Evolutionary conservation across 495 filamentous ascomycete genomes (phyloP).

Genomic region (Parachaetomium inaequale): DNA sequence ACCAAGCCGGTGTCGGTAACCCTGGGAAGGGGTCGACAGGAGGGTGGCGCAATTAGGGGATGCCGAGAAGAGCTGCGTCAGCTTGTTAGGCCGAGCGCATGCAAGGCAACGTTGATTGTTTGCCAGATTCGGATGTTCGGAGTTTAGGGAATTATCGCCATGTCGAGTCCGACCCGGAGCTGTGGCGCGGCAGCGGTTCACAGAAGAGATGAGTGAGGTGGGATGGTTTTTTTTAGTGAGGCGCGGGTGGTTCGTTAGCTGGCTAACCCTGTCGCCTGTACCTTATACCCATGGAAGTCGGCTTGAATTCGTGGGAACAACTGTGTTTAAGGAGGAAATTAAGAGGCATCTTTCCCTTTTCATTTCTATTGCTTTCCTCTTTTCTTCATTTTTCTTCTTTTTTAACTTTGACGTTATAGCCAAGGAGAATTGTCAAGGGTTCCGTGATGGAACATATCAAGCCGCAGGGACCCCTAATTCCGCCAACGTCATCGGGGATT

Average conservation of each 20-base stretch:
- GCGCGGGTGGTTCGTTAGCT: too few species aligned
- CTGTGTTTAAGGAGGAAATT: too few species aligned
- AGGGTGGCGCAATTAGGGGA: neutral
- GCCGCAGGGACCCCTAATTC: neutral
- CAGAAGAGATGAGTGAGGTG: neutral
- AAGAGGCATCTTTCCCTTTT: too few species aligned
- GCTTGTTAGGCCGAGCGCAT: neutral
- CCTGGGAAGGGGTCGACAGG: neutral
- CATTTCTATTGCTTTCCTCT: too few species aligned
- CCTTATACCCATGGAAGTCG: too few species aligned
- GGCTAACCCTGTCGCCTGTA: too few species aligned
- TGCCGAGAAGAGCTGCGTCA: conserved; percentile 10
- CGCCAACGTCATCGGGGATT: conserved; percentile 8
- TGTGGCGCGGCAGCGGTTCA: neutral
- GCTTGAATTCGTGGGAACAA: too few species aligned
- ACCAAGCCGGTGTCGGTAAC: neutral
- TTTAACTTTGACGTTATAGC: neutral
- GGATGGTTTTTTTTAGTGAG: neutral
- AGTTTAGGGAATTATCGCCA: conserved; percentile 12
- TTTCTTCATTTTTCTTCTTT: neutral
- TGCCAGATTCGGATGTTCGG: neutral
- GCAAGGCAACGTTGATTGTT: neutral
- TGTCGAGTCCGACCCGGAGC: neutral
- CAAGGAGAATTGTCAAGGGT: too few species aligned
- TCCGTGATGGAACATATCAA: neutral